These are phyloP conservation scores for Mucuna pruriens DNA, from an alignment of 306 rosid genomes.

Conservation along the genomic window DNA sequence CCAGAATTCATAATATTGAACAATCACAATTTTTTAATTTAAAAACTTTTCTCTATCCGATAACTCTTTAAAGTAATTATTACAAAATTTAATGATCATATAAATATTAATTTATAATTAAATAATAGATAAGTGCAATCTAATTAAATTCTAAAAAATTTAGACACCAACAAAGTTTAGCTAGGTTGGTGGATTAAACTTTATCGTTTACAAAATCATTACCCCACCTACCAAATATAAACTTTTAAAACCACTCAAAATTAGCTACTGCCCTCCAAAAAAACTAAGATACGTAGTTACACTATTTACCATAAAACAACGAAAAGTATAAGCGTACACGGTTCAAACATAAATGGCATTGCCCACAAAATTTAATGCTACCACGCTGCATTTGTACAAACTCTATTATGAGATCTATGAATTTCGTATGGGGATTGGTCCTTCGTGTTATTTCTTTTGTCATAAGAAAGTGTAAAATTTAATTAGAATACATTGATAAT, in stretches of 20 bases:
- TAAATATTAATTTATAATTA: too few species aligned
- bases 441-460: too few species aligned
- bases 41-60: too few species aligned
- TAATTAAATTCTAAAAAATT: too few species aligned
- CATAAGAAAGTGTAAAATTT: too few species aligned
- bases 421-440: too few species aligned
- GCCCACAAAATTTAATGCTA: neutral
- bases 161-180: neutral
- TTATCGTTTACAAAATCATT: neutral
- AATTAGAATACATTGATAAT: too few species aligned
- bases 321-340: neutral
- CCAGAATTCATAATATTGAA: too few species aligned
- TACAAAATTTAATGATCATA: too few species aligned
- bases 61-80: too few species aligned
- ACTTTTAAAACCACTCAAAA: neutral
- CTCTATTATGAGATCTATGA: neutral
- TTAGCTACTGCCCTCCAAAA: neutral
- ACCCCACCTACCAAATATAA: neutral
- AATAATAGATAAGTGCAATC: too few species aligned
- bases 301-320: neutral
- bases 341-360: neutral
- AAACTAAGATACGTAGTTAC: neutral
- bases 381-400: neutral
- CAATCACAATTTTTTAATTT: too few species aligned
- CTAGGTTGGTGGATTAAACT: neutral